Conservation (phyloP, 2,329 filamentous ascomycete species). For the Pseudogymnoascus sp. region DNA sequence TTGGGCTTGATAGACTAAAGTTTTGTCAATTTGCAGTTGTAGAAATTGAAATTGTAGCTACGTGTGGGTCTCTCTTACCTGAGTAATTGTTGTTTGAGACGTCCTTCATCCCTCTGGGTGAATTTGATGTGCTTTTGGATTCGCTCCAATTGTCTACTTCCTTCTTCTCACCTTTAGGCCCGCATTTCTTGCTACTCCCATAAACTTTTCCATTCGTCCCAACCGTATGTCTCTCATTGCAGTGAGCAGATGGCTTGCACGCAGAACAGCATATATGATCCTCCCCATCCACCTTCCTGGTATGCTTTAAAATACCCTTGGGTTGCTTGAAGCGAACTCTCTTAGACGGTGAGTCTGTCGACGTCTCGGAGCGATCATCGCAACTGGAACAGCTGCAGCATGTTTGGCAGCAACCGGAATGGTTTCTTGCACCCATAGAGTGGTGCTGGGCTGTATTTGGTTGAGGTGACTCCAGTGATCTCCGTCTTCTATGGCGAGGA, state of each 20-base stretch:
- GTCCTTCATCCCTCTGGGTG: not conserved
- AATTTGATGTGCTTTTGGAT: not conserved
- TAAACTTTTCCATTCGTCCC: not conserved
- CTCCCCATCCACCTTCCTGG: not conserved
- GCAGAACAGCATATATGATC: conserved; percentile 5
- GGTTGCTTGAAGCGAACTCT: conserved; percentile 1
- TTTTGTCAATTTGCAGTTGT: not conserved
- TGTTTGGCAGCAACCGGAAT: not conserved
- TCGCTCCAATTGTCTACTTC: not conserved
- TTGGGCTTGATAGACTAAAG: not conserved
- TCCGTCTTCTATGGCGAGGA: not conserved
- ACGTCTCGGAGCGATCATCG: not conserved
- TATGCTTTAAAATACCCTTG: not conserved
- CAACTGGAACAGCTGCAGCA: not conserved
- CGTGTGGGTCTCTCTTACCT: not conserved
- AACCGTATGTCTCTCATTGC: not conserved
- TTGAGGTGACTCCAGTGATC: not conserved
- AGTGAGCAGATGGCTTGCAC: not conserved
- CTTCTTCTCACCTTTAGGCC: not conserved
- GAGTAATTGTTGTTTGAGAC: not conserved
- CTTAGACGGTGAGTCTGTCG: not conserved
- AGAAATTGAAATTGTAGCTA: not conserved
- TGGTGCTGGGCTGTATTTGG: not conserved
- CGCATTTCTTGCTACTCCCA: not conserved
- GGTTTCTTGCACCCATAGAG: not conserved